Evolutionary conservation across 2,329 filamentous ascomycete species (phyloP), one percentile per base, ranked within the genome.

Genomic region (Paecilomyces niveus): DNA sequence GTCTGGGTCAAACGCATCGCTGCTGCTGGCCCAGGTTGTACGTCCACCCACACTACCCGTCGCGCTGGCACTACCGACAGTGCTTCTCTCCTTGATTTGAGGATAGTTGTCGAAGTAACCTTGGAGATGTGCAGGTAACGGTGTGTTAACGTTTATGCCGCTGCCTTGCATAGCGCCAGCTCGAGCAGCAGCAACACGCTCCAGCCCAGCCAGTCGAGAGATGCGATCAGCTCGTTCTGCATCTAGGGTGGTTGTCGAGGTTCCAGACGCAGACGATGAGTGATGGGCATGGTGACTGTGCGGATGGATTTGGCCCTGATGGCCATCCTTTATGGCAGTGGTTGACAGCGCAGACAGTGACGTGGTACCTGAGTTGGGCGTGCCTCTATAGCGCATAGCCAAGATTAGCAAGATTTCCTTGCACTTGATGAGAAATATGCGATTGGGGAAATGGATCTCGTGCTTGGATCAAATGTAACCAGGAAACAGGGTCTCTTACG

Each of bases 201-300:
- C 92, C 39, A 97, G 84, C n/a, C 93, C 93, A 11, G 92, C 90
- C 22, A 97, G 86, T 55, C 93, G 92, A 51, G 92, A 96, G 74
- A 97, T 97, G 68, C 93, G 92, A 75, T 97, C 92, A 62, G 91
- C 92, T 65, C 92, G 90, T 74, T 96, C 92, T 62, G 92, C 92
- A 68, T 96, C 92, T 61, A 94, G 86, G 67, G 88, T 93, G 64
- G 84, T 88, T 57, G 85, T 84, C 21, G 86, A 88, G 6, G 84
- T 74, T 35, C 72, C 72, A n/a, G 79, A 80, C 75, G 64, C 82
- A 78, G 67, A 85, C 75, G 72, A 86, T 78, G 67, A 83, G 55
- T 85, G 84, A 51, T 75, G 74, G 45, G 75, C 73, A 61, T 80
- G 80, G 58, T 83, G 80, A 59, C 74, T 74, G 59, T 83, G 81